phyloP scores from a whole-genome alignment of 495 filamentous ascomycete species.

The Tuber melanosporum region DNA sequence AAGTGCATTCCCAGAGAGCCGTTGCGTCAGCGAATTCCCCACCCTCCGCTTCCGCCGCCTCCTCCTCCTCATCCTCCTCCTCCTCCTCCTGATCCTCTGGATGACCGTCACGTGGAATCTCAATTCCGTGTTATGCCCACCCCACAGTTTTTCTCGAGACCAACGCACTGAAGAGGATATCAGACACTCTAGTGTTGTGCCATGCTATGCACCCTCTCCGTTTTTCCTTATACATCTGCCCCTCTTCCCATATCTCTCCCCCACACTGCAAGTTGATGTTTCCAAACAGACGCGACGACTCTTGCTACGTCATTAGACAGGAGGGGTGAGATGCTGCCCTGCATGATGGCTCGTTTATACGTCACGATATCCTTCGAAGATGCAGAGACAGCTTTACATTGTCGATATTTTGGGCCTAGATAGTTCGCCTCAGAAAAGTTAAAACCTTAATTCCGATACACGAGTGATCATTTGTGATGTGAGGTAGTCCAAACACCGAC shows the following conservation, averaged over 20 bases:
- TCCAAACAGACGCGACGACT: slow-evolving; percentile 27
- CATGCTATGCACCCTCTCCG: background rate
- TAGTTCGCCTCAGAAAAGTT: background rate
- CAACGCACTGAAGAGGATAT: slow-evolving; percentile 18
- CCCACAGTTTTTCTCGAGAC: slow-evolving; percentile 19
- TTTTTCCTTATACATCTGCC: slow-evolving; percentile 21
- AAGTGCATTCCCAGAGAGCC: slow-evolving; percentile 12
- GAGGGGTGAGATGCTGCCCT: slow-evolving; percentile 22
- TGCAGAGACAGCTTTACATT: background rate
- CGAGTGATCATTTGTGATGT: slow-evolving; percentile 36
- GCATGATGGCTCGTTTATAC: slow-evolving; percentile 31
- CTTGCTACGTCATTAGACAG: slow-evolving; percentile 27
- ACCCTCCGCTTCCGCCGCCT: background rate
- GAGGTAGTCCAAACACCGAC: background rate
- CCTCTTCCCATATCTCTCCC: slow-evolving; percentile 14
- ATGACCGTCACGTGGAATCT: slow-evolving; percentile 26
- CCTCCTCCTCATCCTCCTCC: background rate
- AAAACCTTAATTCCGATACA: slow-evolving; percentile 2
- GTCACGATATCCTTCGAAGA: slow-evolving; percentile 23
- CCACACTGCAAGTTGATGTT: slow-evolving; percentile 20
- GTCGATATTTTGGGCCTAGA: background rate
- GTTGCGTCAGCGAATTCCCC: background rate
- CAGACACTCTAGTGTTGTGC: slow-evolving; percentile 16
- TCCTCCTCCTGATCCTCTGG: slow-evolving; percentile 6
- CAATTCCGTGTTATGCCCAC: slow-evolving; percentile 16